These are phyloP conservation scores for Secale cereale DNA, from an alignment of 176 grass and related monocot genomes.

Conservation along the genomic window DNA sequence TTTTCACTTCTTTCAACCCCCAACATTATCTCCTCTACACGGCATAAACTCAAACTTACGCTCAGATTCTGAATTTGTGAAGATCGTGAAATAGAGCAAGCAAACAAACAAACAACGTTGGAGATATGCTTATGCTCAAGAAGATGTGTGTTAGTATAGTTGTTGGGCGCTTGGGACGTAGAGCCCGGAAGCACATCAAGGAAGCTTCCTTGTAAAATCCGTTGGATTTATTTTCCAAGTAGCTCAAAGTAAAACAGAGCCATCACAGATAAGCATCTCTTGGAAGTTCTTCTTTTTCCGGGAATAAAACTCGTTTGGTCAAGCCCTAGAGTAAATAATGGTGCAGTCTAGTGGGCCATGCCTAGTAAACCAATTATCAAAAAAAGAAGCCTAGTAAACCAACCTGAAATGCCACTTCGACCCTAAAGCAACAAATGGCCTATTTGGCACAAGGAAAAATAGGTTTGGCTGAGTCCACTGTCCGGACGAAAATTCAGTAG, in stretches of 20 bases:
- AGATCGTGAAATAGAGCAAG: no score
- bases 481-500: background rate
- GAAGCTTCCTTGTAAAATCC: background rate
- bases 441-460: background rate
- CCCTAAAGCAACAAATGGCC: background rate
- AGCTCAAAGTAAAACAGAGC: background rate
- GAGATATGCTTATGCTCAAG: background rate
- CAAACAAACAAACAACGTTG: background rate
- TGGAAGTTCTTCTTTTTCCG: no score
- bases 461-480: background rate
- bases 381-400: no score
- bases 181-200: background rate
- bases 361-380: no score
- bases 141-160: background rate
- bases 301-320: no score
- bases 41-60: no score
- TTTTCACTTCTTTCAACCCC: no score
- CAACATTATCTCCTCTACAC: no score
- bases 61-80: no score
- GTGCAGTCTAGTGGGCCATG: no score
- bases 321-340: no score
- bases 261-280: background rate
- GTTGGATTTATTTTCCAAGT: background rate
- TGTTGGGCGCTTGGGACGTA: background rate
- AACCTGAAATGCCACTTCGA: background rate